Evolutionary conservation across 176 grass and related monocot species (phyloP).

Genomic region (Oryza meridionalis): DNA sequence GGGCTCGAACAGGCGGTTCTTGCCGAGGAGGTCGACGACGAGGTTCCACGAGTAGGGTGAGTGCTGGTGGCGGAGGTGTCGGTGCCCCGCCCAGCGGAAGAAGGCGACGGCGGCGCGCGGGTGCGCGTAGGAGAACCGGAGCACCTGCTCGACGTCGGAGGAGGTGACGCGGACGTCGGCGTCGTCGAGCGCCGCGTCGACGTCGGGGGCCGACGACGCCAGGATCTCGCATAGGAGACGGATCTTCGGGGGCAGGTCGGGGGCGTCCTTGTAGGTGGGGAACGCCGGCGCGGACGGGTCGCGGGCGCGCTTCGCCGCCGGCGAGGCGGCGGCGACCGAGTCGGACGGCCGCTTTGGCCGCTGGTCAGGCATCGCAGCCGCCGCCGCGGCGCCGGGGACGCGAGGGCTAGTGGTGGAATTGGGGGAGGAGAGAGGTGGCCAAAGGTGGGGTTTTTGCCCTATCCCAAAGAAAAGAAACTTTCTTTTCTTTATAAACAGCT

Average conservation of each 20-base stretch:
- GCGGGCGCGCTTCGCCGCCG: slow-evolving; percentile 32
- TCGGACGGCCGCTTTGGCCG: slow-evolving; percentile 41
- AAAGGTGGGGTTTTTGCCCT: slow-evolving; percentile 5
- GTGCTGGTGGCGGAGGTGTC: slow-evolving; percentile 61
- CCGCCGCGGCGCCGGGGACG: slow-evolving; percentile 20
- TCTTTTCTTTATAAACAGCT: background rate
- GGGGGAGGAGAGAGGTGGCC: background rate
- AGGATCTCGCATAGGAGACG: slow-evolving; percentile 54
- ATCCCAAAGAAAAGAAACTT: background rate
- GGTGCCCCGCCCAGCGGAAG: slow-evolving; percentile 84
- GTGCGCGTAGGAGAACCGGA: slow-evolving; percentile 76
- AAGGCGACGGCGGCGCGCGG: slow-evolving; percentile 58
- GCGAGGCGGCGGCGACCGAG: background rate
- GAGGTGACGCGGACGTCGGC: slow-evolving; percentile 48
- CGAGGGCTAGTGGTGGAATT: background rate
- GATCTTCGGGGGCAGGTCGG: slow-evolving; percentile 38
- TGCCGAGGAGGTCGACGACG: slow-evolving; percentile 84
- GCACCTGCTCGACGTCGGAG: slow-evolving; percentile 76
- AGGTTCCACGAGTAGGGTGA: slow-evolving; percentile 93
- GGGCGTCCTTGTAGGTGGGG: slow-evolving; percentile 52
- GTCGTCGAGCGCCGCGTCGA: slow-evolving; percentile 54
- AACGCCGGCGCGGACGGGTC: slow-evolving; percentile 34
- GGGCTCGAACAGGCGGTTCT: slow-evolving; percentile 63
- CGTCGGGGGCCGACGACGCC: slow-evolving; percentile 28
- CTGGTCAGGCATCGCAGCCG: slow-evolving; percentile 32